Percentiles rank a stretch among this genome's conserved stretches.
These are phyloP conservation scores for Pyrenophora graminea DNA, from an alignment of 2,329 filamentous ascomycete genomes.

Conservation along the genomic window DNA sequence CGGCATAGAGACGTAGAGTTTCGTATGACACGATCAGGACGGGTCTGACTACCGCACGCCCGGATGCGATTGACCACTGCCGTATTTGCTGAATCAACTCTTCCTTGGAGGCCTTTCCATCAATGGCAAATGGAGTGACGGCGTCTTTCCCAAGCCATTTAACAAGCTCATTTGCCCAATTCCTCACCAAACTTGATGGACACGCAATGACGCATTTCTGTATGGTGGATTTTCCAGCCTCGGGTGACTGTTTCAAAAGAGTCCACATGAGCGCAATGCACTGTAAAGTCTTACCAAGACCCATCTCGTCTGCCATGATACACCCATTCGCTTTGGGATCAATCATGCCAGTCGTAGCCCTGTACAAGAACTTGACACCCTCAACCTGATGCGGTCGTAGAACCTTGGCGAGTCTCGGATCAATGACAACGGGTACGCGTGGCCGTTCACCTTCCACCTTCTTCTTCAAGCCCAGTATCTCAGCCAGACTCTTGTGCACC, in stretches of 20 bases:
- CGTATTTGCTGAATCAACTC: slow-evolving; percentile 87
- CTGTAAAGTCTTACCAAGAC: slow-evolving; percentile 93
- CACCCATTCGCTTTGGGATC: slow-evolving; percentile 93
- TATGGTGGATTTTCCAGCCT: slow-evolving; percentile 90
- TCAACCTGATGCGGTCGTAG: slow-evolving; percentile 96
- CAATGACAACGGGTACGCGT: slow-evolving; percentile 95
- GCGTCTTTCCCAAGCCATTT: slow-evolving; percentile 97
- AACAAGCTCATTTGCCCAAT: slow-evolving; percentile 95
- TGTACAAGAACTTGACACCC: slow-evolving; percentile 96
- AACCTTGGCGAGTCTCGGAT: slow-evolving; percentile 85
- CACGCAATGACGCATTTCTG: slow-evolving; percentile 97
- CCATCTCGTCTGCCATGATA: slow-evolving; percentile 99
- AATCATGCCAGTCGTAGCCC: slow-evolving; percentile 91
- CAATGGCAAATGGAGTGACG: slow-evolving; percentile 90
- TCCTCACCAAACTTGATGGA: slow-evolving; percentile 92
- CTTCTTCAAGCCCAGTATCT: slow-evolving; percentile 94
- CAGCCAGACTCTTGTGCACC: slow-evolving; percentile 91
- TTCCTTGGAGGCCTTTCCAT: slow-evolving; percentile 94
- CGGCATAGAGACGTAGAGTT: slow-evolving; percentile 86
- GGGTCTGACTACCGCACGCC: slow-evolving; percentile 85
- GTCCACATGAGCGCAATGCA: slow-evolving; percentile 98
- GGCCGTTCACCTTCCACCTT: slow-evolving; percentile 81
- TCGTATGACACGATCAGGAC: slow-evolving; percentile 99
- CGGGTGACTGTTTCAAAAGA: slow-evolving; percentile 89
- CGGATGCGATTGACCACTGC: slow-evolving; percentile 91